Conservation (phyloP, 176 grass and related monocot genomes). For the Paspalum notatum region DNA sequence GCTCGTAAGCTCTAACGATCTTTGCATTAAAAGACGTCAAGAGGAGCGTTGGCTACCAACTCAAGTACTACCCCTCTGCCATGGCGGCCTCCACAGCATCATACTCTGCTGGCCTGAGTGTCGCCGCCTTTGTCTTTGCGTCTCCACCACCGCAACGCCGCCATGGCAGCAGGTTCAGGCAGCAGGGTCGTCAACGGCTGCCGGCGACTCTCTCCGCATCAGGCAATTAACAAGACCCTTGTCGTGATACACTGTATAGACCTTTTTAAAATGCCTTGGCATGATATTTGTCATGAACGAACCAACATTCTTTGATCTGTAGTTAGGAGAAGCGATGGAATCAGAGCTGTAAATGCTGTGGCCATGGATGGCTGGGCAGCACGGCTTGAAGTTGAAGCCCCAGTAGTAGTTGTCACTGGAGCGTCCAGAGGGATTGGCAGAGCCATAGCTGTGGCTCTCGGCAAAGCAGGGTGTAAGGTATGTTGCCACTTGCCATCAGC, state of each 20-base stretch:
- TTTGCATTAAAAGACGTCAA: background rate
- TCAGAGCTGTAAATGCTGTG: slow-evolving; percentile 4
- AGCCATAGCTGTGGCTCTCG: slow-evolving; percentile 69
- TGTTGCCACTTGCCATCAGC: background rate
- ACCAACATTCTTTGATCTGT: background rate
- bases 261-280: too few relatives aligned
- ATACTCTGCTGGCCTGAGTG: background rate
- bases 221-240: background rate
- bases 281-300: background rate
- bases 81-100: slow-evolving; percentile 32
- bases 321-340: background rate
- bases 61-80: background rate
- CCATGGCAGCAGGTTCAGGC: background rate
- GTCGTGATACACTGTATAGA: too few relatives aligned
- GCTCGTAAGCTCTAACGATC: background rate
- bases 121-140: background rate
- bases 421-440: slow-evolving; percentile 90
- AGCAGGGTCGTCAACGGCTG: background rate
- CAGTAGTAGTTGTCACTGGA: slow-evolving; percentile 51
- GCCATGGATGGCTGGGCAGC: slow-evolving; percentile 25
- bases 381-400: slow-evolving; percentile 25
- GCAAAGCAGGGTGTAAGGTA: slow-evolving; percentile 93
- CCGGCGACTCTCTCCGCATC: background rate
- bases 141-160: background rate
- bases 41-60: background rate